Evolutionary conservation across 306 rosid species (phyloP).

Genomic region (Vicia sativa): DNA sequence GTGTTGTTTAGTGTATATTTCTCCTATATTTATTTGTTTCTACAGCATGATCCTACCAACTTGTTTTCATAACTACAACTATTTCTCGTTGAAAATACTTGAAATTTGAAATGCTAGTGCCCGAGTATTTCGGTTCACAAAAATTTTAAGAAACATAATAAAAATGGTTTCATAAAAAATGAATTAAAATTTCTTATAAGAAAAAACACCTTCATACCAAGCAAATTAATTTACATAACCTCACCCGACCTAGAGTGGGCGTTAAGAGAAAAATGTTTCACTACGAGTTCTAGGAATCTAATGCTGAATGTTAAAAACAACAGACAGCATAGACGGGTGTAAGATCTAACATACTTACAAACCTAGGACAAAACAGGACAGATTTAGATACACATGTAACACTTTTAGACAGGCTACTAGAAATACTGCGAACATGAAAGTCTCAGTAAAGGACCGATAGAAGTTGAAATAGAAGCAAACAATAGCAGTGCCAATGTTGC

Average conservation of each 20-base stretch:
- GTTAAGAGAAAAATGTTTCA: conserved; percentile 34
- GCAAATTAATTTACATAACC: conserved; percentile 44
- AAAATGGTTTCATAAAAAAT: conserved; percentile 2
- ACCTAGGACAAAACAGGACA: conserved; percentile 36
- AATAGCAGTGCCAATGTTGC: conserved; percentile 48
- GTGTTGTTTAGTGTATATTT: background rate
- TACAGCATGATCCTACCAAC: too few relatives aligned
- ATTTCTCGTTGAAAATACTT: background rate
- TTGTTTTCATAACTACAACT: too few relatives aligned
- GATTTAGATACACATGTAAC: conserved; percentile 61
- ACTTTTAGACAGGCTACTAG: conserved; percentile 42
- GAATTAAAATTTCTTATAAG: background rate
- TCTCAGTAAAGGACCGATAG: conserved; percentile 37
- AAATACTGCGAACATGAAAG: conserved; percentile 24
- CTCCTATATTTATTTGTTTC: background rate
- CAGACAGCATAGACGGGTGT: conserved; percentile 44
- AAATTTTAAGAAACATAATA: background rate
- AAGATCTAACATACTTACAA: conserved; percentile 44
- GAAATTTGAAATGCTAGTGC: background rate
- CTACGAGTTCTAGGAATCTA: conserved; percentile 38
- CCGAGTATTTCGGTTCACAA: background rate
- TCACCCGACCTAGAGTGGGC: conserved; percentile 36
- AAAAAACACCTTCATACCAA: background rate
- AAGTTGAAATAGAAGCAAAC: conserved; percentile 47
- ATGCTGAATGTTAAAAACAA: conserved; percentile 46